phyloP scores from a whole-genome alignment of 1,139 yeast genomes.

The Scheffersomyces segobiensis region DNA sequence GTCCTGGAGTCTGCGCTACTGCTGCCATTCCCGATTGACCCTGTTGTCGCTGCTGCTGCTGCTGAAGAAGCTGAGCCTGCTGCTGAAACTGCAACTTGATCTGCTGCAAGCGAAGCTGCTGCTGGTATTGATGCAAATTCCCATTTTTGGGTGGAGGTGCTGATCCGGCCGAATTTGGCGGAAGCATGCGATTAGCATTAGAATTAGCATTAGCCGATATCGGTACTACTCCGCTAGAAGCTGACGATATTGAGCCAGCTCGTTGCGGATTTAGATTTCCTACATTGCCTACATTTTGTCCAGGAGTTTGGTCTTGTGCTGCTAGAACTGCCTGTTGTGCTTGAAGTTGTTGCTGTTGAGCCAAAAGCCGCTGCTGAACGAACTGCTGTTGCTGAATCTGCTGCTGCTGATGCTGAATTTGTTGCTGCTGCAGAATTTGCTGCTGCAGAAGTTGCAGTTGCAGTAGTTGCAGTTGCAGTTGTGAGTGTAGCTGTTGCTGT shows the following conservation, averaged over 20 bases:
- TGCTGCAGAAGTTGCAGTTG: constrained; percentile 7
- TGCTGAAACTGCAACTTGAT: constrained; percentile 20
- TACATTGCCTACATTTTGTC: constrained; percentile 9
- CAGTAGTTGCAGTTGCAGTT: constrained; percentile 1
- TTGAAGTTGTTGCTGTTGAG: constrained; percentile 11
- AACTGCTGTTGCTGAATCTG: constrained; percentile 9
- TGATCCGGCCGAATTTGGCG: background rate
- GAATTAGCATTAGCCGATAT: background rate
- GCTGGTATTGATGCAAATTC: constrained; percentile 16
- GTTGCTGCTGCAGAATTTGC: constrained; percentile 7
- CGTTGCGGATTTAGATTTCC: constrained; percentile 9
- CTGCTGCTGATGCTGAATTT: constrained; percentile 8
- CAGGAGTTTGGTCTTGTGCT: constrained; percentile 10
- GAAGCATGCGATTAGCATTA: background rate
- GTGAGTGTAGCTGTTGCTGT: constrained; percentile 3
- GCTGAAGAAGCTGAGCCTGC: constrained; percentile 10
- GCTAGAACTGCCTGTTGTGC: constrained; percentile 12
- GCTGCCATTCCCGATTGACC: background rate
- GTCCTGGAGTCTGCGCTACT: constrained; percentile 1
- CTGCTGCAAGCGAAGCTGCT: constrained; percentile 18
- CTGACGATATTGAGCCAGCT: background rate
- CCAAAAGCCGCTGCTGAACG: constrained; percentile 9
- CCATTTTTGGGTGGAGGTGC: constrained; percentile 11
- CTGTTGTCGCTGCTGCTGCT: background rate
- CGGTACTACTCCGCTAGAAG: background rate